Base-by-base conservation (phyloP, 169 alveolate species). In the Babesia ovis region DNA sequence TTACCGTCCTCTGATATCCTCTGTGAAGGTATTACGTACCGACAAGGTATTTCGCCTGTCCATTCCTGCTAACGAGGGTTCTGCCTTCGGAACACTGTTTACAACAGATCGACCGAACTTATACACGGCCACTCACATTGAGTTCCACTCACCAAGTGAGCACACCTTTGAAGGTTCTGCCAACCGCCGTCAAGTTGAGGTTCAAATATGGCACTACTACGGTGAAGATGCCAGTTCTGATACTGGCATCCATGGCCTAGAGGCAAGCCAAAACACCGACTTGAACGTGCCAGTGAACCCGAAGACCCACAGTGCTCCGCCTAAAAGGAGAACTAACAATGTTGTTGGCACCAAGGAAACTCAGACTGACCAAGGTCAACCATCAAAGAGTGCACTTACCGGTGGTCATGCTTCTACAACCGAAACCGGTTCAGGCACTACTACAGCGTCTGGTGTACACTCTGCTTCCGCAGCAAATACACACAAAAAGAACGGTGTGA, bases 141-240 rank as follows among this genome's bases (percentile, higher is more conserved):
- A 87, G 70, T 91, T 91, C 29, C 95, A 91, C 61, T 85, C 93
- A 4, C 95, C 95, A 3, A 90, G 94, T 34, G 95, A 91, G 60
- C 94, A 91, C 64, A 91, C 95, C 39, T 91, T 91, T 77, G 92
- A 91, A 25, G 93, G 94, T 6, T 84, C 92, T 37, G 94, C 92
- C 14, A 91, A 90, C 66, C 74, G 95, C 34, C 66, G 95, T 37
- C 92, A 91, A 37, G 77, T 91, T 41, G 95, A 91, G 68, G 85
- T 90, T 92, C 95, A 91, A 57, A 91, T 91, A 31, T 91, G 92
- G 93, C 95, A 90, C 45, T 87, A 79, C 37, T 84, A 90, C 16
- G 89, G 91, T 57, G 92, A 88, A 43, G 35, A 55, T 22, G 57
- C 54, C 27, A 23, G 31, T 18, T 46, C 74, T 27, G 68, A 60